Percentiles rank a stretch among this genome's conserved stretches.
Evolutionary conservation across 129 eudicot genomes (phyloP).

Genomic region (Rutidosis leptorrhynchoides): DNA sequence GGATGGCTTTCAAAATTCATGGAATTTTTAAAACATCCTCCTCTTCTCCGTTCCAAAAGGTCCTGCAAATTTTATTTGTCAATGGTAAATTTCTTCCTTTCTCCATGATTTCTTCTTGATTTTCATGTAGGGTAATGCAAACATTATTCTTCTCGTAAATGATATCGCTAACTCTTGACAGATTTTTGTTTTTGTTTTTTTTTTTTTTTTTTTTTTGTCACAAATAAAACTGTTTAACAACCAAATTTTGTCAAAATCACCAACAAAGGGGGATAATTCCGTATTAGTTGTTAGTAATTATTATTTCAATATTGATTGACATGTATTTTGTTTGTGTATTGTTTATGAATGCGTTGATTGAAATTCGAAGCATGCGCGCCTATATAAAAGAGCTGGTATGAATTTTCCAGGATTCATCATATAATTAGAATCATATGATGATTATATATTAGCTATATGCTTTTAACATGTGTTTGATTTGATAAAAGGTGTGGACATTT

Average conservation of each 20-base stretch:
- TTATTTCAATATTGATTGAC: conserved; percentile 1
- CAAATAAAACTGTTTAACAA: not conserved
- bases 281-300: conserved; percentile 6
- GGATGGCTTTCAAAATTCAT: conserved; percentile 30
- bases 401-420: conserved; percentile 16
- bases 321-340: conserved; percentile 17
- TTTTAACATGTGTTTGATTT: conserved; percentile 12
- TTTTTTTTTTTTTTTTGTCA: not conserved
- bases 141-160: conserved; percentile 13
- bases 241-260: not conserved
- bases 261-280: not conserved
- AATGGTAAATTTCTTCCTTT: conserved; percentile 26
- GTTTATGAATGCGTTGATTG: conserved; percentile 16
- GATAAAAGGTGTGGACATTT: conserved; percentile 50
- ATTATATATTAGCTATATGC: not conserved
- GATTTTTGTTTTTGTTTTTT: no score
- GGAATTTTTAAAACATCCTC: conserved; percentile 22
- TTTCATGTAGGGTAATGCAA: conserved; percentile 23
- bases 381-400: conserved; percentile 34
- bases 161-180: not conserved
- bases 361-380: conserved; percentile 21
- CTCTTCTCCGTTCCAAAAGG: conserved; percentile 31
- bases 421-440: not conserved
- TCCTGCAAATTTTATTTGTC: conserved; percentile 31
- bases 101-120: conserved; percentile 7